Conservation (phyloP, 1,284 basidiomycete genomes). For the Cystobasidium slooffiae region DNA sequence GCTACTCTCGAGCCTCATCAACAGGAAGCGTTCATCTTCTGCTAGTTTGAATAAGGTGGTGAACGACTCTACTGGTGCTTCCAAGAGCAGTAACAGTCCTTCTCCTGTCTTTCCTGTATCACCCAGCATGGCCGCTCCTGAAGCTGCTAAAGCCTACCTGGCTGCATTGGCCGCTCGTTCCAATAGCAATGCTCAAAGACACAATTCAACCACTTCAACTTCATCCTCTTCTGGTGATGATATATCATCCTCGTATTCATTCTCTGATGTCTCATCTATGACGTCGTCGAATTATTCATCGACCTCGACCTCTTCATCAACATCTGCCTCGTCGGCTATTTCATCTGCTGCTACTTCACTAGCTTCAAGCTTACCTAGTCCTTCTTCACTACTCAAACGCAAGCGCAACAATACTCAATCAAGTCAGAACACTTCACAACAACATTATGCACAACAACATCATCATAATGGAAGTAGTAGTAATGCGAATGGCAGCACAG, state of each 20-base stretch:
- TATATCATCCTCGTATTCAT: neutral
- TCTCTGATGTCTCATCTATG: conserved; percentile 6
- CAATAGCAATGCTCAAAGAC: neutral
- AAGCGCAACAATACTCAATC: conserved; percentile 8
- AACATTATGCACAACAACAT: no score
- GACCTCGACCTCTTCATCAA: neutral
- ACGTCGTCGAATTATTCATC: conserved; percentile 7
- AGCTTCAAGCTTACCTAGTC: conserved; percentile 23
- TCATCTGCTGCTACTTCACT: conserved; percentile 9
- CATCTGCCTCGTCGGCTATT: neutral
- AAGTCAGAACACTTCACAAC: neutral
- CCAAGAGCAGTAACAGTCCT: neutral
- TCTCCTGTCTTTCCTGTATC: neutral
- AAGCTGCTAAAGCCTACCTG: conserved; percentile 28
- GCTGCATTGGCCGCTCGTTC: conserved; percentile 25
- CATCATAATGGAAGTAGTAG: neutral
- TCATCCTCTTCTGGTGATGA: conserved; percentile 9
- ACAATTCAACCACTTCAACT: conserved; percentile 4
- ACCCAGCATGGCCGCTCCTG: conserved; percentile 15
- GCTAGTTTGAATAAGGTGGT: neutral
- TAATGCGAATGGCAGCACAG: neutral
- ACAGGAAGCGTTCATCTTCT: conserved; percentile 6
- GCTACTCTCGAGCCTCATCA: conserved; percentile 17
- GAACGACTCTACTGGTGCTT: neutral
- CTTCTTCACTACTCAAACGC: conserved; percentile 4